Evolutionary conservation across 176 grass and related monocot species (phyloP).

Genomic region (Cymbopogon citratus): DNA sequence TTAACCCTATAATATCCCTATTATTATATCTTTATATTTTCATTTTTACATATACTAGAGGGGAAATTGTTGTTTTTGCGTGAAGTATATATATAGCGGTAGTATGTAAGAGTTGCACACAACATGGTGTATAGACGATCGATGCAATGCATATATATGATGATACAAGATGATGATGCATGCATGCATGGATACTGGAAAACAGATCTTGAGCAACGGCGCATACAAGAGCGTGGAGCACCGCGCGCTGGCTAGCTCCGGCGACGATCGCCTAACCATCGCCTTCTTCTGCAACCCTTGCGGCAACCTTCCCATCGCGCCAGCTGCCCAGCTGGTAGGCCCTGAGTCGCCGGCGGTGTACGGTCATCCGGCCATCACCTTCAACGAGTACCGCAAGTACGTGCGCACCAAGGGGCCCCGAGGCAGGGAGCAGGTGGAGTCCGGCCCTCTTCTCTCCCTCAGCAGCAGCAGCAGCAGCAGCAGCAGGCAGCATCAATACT

Average conservation of each 20-base stretch:
- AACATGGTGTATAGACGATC: too few relatives aligned
- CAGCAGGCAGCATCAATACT: too few relatives aligned
- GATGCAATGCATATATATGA: too few relatives aligned
- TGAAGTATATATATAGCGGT: too few relatives aligned
- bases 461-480: not conserved
- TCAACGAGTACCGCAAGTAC: constrained; percentile 45
- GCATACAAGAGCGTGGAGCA: constrained; percentile 67
- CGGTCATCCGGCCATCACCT: constrained; percentile 8
- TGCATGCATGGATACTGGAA: too few relatives aligned
- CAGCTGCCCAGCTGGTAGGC: constrained; percentile 33
- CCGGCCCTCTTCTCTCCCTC: not conserved
- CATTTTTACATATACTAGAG: too few relatives aligned
- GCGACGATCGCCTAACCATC: constrained; percentile 42
- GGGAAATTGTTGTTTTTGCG: too few relatives aligned
- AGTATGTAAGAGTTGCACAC: too few relatives aligned
- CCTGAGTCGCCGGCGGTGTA: constrained; percentile 26
- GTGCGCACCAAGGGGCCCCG: constrained; percentile 44
- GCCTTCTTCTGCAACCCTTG: constrained; percentile 74
- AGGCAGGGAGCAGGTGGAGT: constrained; percentile 46
- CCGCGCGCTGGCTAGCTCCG: constrained; percentile 37
- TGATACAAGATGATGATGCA: too few relatives aligned
- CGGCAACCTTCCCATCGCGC: constrained; percentile 40
- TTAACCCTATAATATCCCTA: too few relatives aligned
- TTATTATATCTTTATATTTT: too few relatives aligned
- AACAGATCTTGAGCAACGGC: constrained; percentile 65